Conservation (phyloP, 208 protist species). For the Angomonas desouzai region DNA sequence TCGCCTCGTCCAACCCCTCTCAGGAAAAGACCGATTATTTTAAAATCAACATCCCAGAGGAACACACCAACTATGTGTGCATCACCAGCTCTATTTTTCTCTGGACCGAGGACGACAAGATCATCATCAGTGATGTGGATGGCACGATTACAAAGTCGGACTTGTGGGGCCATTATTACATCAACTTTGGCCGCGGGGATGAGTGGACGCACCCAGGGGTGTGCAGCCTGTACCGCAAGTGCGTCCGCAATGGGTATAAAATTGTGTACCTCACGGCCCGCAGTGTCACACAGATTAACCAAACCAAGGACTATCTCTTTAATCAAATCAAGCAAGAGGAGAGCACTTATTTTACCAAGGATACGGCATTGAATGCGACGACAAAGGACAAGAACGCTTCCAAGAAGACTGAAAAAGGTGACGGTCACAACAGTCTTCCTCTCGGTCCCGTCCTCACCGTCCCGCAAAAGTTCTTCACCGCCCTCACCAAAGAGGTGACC, state of each 20-base stretch:
- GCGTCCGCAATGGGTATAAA: constrained; percentile 93
- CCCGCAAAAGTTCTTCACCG: constrained; percentile 81
- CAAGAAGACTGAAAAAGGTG: background rate
- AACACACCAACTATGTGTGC: constrained; percentile 23
- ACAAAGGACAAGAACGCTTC: background rate
- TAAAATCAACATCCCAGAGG: background rate
- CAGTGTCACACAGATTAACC: constrained; percentile 82
- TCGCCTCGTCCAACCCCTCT: background rate
- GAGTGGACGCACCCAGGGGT: constrained; percentile 97
- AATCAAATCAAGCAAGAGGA: constrained; percentile 67
- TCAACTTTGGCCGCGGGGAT: constrained; percentile 74
- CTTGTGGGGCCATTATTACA: constrained; percentile 93
- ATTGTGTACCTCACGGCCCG: constrained; percentile 91
- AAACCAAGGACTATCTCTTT: constrained; percentile 82
- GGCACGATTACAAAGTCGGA: constrained; percentile 98
- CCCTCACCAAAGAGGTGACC: constrained; percentile 86
- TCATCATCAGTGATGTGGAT: constrained; percentile 98
- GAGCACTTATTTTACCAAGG: constrained; percentile 8
- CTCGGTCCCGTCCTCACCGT: constrained; percentile 86
- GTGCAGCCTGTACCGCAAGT: constrained; percentile 90
- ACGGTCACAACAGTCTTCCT: constrained; percentile 44
- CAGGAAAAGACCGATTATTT: background rate
- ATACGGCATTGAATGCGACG: background rate
- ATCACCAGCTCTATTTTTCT: constrained; percentile 92
- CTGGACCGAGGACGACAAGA: constrained; percentile 85